Conservation (phyloP, 805 yeast genomes). For the Zygotorulaspora florentina region DNA sequence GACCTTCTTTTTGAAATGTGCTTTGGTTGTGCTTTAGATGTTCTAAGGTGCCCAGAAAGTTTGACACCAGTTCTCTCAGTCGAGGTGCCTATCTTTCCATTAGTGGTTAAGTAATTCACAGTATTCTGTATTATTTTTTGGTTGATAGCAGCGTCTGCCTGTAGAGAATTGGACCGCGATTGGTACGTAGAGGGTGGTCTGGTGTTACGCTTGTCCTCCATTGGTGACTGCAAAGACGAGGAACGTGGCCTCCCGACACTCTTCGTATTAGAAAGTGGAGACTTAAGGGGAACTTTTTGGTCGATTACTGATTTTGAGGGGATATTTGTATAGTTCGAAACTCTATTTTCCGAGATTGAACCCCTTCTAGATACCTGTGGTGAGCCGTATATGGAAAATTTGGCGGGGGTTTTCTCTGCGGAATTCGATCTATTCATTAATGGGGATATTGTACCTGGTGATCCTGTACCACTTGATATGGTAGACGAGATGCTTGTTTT, state of each 20-base stretch:
- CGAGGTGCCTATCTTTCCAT: background rate
- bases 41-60: background rate
- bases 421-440: slow-evolving; percentile 24
- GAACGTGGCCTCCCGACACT: slow-evolving; percentile 29
- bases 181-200: slow-evolving; percentile 3
- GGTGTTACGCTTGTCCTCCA: slow-evolving; percentile 4
- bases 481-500: slow-evolving; percentile 11
- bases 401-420: slow-evolving; percentile 8
- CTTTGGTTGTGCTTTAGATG: background rate
- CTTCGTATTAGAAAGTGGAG: slow-evolving; percentile 7
- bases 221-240: slow-evolving; percentile 32
- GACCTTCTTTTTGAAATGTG: background rate
- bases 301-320: slow-evolving; percentile 4
- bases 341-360: slow-evolving; percentile 14
- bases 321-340: slow-evolving; percentile 1
- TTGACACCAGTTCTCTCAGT: background rate
- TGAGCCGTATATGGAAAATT: slow-evolving; percentile 10
- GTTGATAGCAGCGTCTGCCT: slow-evolving; percentile 26
- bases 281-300: slow-evolving; percentile 5
- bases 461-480: slow-evolving; percentile 10
- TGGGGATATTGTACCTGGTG: slow-evolving; percentile 21
- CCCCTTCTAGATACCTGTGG: slow-evolving; percentile 21
- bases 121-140: slow-evolving; percentile 29
- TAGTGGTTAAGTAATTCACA: slow-evolving; percentile 3
- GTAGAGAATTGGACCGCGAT: slow-evolving; percentile 32